These are phyloP conservation scores for Dendrobium nobile DNA, from an alignment of 106 monocot species.

Conservation along the genomic window DNA sequence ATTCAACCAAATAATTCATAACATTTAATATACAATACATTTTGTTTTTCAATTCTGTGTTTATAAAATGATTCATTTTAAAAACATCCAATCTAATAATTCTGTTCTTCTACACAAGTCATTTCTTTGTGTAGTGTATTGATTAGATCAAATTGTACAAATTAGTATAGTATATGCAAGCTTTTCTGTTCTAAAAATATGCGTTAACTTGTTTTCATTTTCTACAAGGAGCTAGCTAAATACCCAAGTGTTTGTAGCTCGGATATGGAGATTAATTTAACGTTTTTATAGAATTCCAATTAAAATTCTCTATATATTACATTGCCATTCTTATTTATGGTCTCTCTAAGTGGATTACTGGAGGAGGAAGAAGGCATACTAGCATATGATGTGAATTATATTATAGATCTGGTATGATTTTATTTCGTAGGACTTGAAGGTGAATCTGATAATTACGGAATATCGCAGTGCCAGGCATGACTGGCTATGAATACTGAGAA, in stretches of 20 bases:
- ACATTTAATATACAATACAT: too few species aligned
- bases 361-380: too few species aligned
- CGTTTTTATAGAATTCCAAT: too few species aligned
- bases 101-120: not conserved
- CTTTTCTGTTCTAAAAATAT: not conserved
- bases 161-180: not conserved
- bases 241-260: not conserved
- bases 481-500: slow-evolving; percentile 31
- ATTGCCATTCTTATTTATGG: too few species aligned
- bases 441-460: slow-evolving; percentile 31
- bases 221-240: not conserved
- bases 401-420: not conserved
- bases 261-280: not conserved
- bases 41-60: too few species aligned
- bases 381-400: too few species aligned
- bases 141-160: not conserved
- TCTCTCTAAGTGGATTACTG: too few species aligned
- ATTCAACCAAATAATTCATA: too few species aligned
- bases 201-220: not conserved
- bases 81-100: not conserved
- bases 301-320: too few species aligned
- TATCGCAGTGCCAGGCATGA: slow-evolving; percentile 36
- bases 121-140: not conserved
- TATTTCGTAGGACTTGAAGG: slow-evolving; percentile 16
- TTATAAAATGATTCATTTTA: too few species aligned